Evolutionary conservation across 139 green algal species (phyloP), one percentile per base, ranked within the genome.

Genomic region (Tetradesmus lagerheimii): DNA sequence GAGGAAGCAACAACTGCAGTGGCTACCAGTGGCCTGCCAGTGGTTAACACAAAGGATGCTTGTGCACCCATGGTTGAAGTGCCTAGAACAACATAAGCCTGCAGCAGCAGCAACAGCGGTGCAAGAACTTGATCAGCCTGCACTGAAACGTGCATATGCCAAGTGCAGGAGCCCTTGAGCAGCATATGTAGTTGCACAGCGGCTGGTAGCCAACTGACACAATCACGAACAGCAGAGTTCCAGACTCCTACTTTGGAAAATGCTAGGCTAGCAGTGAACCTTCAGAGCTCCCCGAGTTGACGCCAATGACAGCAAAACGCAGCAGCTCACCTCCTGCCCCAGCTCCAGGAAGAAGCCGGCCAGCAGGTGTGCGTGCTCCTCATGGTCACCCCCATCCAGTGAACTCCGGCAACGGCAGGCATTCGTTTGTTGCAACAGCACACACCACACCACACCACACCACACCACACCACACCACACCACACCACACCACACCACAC

Each of bases 331-430:
- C 91, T 94, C 85, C 80, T 92, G 89, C n/a, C 87, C 89, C 39
- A 94, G 34, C 85, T 92, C 85, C 79, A 93, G n/a, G 87, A 96
- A 95, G 90, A 89, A 93, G 38, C 93, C 92, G 0, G 87, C 89
- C 83, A 96, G 89, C 80, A 96, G 86, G 81, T 94, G 89, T 15
- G 91, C 93, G 77, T 96, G 93, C 86, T 96, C 92, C 83, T 94
- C 90, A 29, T 71, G 67, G 67, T 94, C 90, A 6, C 93, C 91
- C 2, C 86, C 92, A 12, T 80, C 75, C 14, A 92, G 66, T 76
- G 85, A 34, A 39, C 94, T 8, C 43, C 4, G 43, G 43, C 66
- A 14, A 89, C 62, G 86, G 95, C 91, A 0, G 92, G 43, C 43
- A n/a, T n/a, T n/a, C n/a, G n/a, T n/a, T n/a, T n/a, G n/a, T n/a